Base-by-base conservation (phyloP, 208 protist genomes). In the Naegleria fowleri region DNA sequence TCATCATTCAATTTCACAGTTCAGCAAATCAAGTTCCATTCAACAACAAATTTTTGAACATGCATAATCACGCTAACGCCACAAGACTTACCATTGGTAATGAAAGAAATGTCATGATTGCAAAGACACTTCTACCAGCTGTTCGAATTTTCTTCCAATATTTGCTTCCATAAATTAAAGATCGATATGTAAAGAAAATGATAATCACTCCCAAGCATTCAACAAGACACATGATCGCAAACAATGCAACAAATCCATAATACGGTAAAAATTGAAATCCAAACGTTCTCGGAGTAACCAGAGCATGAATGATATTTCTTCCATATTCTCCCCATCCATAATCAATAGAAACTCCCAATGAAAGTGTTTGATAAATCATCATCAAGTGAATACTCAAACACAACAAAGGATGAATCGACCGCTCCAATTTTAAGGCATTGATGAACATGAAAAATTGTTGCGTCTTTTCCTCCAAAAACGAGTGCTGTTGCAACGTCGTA, bases 321-420 rank as follows among this genome's bases (percentile, higher is more conserved):
- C 67, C 67, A 79, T 79, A 79, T 79, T 79, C 67, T 36, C 67
- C 67, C 67, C 67, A 79, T 36, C n/a, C n/a, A 36, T 36, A 79
- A 36, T 79, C 67, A 29, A 67, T 67, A 29, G 55, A 15, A 15
- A 67, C 13, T 67, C 55, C 55, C 22, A 67, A 29, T 19, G 55
- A 67, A 67, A 67, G 55, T 29, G 55, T 67, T 29, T 67, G 55
- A 67, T 67, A 67, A 29, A 29, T 29, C 11, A 67, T 67, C 55
- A 67, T 15, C 55, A 67, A 29, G 55, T 67, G 55, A 29, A 67
- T 4, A 15, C 19, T 29, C 19, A 67, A 29, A 67, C 55, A 67
- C 55, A 67, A 29, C 19, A 67, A 29, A 3, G 55, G 55, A 67
- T 67, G 2, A 2, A 67, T 29, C 1, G 55, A 29, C 19, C 22